Evolutionary conservation across 192 early-diverging fungal species (phyloP).

Genomic region (Coemansia sp.): DNA sequence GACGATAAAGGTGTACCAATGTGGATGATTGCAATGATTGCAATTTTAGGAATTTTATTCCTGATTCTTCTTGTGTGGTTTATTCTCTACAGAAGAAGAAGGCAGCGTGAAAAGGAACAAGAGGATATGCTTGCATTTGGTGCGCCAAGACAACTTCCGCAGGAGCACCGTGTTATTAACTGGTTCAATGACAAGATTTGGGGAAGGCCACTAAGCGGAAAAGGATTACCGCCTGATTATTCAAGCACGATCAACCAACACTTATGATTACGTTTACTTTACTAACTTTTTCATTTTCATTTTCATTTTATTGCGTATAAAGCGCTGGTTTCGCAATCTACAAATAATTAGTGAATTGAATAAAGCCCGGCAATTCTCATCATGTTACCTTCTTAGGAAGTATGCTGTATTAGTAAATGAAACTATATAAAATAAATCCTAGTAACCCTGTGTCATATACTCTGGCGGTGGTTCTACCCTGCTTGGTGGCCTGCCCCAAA

Average conservation of each 20-base stretch:
- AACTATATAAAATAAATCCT: too few species aligned
- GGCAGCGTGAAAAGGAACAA: neutral
- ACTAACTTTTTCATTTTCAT: too few species aligned
- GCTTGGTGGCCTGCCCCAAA: neutral
- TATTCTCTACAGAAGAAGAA: slow-evolving; percentile 2
- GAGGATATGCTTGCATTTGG: neutral
- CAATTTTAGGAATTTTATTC: neutral
- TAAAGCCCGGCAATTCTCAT: too few species aligned
- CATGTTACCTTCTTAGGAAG: too few species aligned
- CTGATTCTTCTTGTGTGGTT: neutral
- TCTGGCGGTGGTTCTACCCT: neutral
- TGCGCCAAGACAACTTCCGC: neutral
- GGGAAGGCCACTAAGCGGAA: neutral
- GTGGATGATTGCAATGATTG: neutral
- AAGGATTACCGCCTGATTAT: neutral
- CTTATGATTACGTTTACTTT: too few species aligned
- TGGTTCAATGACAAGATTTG: neutral
- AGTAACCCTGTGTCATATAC: too few species aligned
- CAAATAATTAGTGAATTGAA: too few species aligned
- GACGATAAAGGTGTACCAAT: neutral
- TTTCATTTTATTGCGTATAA: too few species aligned
- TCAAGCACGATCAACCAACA: neutral
- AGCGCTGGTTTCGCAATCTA: neutral
- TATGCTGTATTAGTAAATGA: too few species aligned
- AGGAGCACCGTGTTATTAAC: neutral